A percentile compares a stretch with the other conserved stretches of the same genome.
phyloP scores from a whole-genome alignment of 352 stramenopile genomes.

The Phytophthora syringae region DNA sequence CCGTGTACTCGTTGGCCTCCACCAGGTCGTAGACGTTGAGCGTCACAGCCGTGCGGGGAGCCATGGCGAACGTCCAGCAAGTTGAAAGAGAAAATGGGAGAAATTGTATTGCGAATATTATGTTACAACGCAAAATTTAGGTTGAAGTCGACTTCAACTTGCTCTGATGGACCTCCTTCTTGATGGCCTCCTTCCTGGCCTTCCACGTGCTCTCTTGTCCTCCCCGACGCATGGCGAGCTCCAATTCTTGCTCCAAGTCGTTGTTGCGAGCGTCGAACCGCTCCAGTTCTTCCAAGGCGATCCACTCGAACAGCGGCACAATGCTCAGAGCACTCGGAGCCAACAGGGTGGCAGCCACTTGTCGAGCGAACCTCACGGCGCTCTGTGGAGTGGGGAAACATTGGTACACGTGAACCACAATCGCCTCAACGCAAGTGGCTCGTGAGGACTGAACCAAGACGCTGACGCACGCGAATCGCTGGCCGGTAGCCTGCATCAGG shows the following conservation, averaged over 20 bases:
- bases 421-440: conserved; percentile 48
- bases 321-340: conserved; percentile 56
- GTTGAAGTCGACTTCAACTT: conserved; percentile 17
- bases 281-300: conserved; percentile 70
- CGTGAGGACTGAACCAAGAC: conserved; percentile 42
- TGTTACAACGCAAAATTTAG: conserved; percentile 2
- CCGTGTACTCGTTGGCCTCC: conserved; percentile 90
- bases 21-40: conserved; percentile 95
- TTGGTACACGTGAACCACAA: conserved; percentile 80
- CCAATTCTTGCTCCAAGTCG: conserved; percentile 72
- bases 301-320: conserved; percentile 85
- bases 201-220: conserved; percentile 64
- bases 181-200: conserved; percentile 68
- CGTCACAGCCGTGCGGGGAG: conserved; percentile 70
- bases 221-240: conserved; percentile 48
- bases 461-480: conserved; percentile 78
- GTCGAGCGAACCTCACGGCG: conserved; percentile 71
- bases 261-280: conserved; percentile 67
- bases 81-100: conserved; percentile 1
- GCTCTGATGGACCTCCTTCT: conserved; percentile 43
- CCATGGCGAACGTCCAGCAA: conserved; percentile 40
- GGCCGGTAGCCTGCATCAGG: conserved; percentile 58
- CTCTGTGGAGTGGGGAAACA: conserved; percentile 84
- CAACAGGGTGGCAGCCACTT: conserved; percentile 56
- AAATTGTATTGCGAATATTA: conserved; percentile 14